Conservation (phyloP, 805 yeast species). For the Metschnikowia noctiluminum region DNA sequence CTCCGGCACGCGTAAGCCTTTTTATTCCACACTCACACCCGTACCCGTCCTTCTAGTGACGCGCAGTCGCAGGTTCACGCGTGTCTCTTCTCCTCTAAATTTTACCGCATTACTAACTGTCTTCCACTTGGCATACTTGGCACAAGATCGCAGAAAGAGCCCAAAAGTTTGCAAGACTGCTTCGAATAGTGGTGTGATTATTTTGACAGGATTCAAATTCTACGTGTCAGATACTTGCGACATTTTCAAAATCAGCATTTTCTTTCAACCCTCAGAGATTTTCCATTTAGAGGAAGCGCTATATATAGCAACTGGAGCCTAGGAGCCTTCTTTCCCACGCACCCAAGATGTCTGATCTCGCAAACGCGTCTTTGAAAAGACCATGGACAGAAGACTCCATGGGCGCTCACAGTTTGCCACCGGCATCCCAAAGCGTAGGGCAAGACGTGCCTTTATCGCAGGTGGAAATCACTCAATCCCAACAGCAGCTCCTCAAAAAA, state of each 20-base stretch:
- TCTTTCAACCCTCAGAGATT: too few relatives aligned
- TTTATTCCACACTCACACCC: background rate
- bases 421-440: constrained; percentile 21
- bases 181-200: too few relatives aligned
- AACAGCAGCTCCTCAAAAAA: constrained; percentile 33
- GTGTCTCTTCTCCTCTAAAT: constrained; percentile 4
- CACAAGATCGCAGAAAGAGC: background rate
- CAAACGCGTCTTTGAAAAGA: constrained; percentile 11
- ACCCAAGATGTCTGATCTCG: background rate
- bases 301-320: background rate
- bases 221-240: background rate
- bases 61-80: background rate
- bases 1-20: too few relatives aligned
- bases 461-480: constrained; percentile 26
- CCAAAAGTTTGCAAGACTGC: background rate
- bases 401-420: constrained; percentile 35
- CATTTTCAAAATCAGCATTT: too few relatives aligned
- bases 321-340: background rate
- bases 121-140: background rate
- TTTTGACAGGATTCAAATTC: background rate
- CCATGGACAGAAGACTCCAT: constrained; percentile 12
- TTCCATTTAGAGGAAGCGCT: background rate
- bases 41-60: background rate
- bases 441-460: constrained; percentile 12
- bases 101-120: background rate